Evolutionary conservation across 1,284 basidiomycete species (phyloP).

Genomic region (Ceratobasidium theobromae): DNA sequence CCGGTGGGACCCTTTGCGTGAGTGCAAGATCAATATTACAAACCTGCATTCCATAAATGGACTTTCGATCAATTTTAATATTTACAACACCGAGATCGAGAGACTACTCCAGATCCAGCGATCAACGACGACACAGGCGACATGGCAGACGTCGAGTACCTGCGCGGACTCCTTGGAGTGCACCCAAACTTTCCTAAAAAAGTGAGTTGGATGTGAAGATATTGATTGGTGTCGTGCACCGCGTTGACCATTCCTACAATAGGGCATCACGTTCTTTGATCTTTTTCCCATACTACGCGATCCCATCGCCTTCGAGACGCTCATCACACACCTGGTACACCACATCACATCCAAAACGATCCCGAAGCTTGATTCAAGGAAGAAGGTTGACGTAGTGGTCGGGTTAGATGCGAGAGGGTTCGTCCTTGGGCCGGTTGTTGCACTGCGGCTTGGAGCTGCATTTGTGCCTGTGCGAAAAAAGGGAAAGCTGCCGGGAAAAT

Average conservation of each 20-base stretch:
- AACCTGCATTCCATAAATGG: too few species aligned
- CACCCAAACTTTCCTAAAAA: slow-evolving; percentile 88
- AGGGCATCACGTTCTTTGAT: slow-evolving; percentile 84
- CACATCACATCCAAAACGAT: slow-evolving; percentile 54
- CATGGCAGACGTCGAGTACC: slow-evolving; percentile 79
- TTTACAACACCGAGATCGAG: neutral
- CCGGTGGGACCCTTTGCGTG: too few species aligned
- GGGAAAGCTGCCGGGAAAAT: slow-evolving; percentile 91
- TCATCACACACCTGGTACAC: slow-evolving; percentile 88
- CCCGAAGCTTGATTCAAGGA: slow-evolving; percentile 40
- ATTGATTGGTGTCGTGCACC: neutral
- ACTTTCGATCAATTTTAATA: slow-evolving; percentile 19
- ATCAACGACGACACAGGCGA: slow-evolving; percentile 36
- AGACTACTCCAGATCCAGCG: neutral
- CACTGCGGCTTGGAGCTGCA: slow-evolving; percentile 86
- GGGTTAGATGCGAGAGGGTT: slow-evolving; percentile 97
- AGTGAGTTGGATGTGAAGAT: slow-evolving; percentile 49
- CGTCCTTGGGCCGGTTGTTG: slow-evolving; percentile 90
- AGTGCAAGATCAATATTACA: too few species aligned
- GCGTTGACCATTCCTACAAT: slow-evolving; percentile 23
- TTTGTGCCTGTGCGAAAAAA: slow-evolving; percentile 96
- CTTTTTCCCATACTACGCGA: slow-evolving; percentile 88
- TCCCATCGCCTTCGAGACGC: slow-evolving; percentile 82
- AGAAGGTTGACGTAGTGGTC: slow-evolving; percentile 91
- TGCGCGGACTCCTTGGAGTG: slow-evolving; percentile 65